These are phyloP conservation scores for Tremella fuciformis DNA, from an alignment of 768 basidiomycete species.

Conservation along the genomic window DNA sequence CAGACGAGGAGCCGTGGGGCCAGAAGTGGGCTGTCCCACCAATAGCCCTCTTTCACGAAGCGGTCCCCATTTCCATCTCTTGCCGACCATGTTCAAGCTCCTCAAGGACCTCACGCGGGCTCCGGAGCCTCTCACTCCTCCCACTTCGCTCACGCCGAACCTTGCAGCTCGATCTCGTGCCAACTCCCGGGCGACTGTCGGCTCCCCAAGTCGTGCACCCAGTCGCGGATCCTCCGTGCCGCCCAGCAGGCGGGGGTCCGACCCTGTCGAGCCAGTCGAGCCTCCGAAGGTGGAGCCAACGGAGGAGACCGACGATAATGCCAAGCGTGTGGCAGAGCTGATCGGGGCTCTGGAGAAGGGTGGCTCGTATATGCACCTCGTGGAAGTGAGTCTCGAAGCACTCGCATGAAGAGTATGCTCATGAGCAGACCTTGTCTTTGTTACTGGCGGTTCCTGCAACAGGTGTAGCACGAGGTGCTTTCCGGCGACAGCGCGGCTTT, in stretches of 20 bases:
- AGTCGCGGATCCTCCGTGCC: neutral
- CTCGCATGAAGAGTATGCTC: neutral
- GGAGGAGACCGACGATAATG: conserved; percentile 33
- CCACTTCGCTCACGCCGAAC: conserved; percentile 7
- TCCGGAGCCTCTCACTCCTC: conserved; percentile 29
- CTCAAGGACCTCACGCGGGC: conserved; percentile 45
- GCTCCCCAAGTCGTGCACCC: neutral
- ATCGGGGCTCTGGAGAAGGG: conserved; percentile 24
- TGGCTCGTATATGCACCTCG: conserved; percentile 30
- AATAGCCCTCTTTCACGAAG: too few species aligned
- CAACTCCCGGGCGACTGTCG: neutral
- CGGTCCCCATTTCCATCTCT: too few species aligned
- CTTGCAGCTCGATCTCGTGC: conserved; percentile 11
- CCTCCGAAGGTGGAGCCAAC: conserved; percentile 17
- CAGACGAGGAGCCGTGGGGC: too few species aligned
- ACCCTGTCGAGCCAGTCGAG: conserved; percentile 10
- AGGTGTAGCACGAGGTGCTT: conserved; percentile 27
- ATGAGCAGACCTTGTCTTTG: conserved; percentile 32
- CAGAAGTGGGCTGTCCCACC: too few species aligned
- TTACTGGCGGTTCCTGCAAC: conserved; percentile 21
- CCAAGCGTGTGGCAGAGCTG: conserved; percentile 22
- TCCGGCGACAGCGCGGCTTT: conserved; percentile 37
- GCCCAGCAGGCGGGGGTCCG: neutral
- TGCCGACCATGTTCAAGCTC: conserved; percentile 45
- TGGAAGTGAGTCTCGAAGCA: conserved; percentile 26